phyloP scores from a whole-genome alignment of 164 flowering plant species.

The Saururus chinensis region DNA sequence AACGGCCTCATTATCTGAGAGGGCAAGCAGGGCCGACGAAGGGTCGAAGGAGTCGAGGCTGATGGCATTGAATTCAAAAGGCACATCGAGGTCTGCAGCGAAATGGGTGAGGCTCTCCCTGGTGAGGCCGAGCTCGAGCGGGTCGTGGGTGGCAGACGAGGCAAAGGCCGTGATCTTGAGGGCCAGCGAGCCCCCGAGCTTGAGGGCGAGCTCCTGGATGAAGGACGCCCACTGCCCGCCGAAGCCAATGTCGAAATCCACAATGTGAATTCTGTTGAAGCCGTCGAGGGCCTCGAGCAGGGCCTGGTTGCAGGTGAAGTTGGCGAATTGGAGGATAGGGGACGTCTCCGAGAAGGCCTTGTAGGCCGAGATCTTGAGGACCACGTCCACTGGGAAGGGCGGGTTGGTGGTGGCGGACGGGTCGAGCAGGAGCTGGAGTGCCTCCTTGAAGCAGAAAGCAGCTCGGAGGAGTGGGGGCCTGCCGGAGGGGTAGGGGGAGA shows the following conservation, averaged over 20 bases:
- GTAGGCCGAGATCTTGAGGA: slow-evolving; percentile 61
- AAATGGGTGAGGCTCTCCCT: slow-evolving; percentile 53
- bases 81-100: slow-evolving; percentile 41
- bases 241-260: slow-evolving; percentile 74
- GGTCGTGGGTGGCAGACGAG: slow-evolving; percentile 39
- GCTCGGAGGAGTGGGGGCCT: slow-evolving; percentile 62
- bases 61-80: slow-evolving; percentile 45
- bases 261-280: slow-evolving; percentile 37
- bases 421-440: slow-evolving; percentile 45
- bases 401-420: slow-evolving; percentile 12
- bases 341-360: slow-evolving; percentile 68
- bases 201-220: slow-evolving; percentile 69
- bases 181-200: slow-evolving; percentile 29
- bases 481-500: slow-evolving; percentile 56
- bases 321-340: slow-evolving; percentile 53
- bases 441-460: slow-evolving; percentile 80
- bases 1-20: slow-evolving; percentile 41
- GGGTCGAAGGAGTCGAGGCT: slow-evolving; percentile 38
- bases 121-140: slow-evolving; percentile 45
- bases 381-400: slow-evolving; percentile 32
- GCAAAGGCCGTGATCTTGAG: slow-evolving; percentile 66
- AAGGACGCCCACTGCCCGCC: slow-evolving; percentile 89
- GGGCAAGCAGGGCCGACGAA: slow-evolving; percentile 6
- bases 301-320: slow-evolving; percentile 77
- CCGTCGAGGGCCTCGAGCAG: slow-evolving; percentile 56